Base-by-base conservation (phyloP, 2,329 filamentous ascomycete species). In the Harringtonia lauricola region DNA sequence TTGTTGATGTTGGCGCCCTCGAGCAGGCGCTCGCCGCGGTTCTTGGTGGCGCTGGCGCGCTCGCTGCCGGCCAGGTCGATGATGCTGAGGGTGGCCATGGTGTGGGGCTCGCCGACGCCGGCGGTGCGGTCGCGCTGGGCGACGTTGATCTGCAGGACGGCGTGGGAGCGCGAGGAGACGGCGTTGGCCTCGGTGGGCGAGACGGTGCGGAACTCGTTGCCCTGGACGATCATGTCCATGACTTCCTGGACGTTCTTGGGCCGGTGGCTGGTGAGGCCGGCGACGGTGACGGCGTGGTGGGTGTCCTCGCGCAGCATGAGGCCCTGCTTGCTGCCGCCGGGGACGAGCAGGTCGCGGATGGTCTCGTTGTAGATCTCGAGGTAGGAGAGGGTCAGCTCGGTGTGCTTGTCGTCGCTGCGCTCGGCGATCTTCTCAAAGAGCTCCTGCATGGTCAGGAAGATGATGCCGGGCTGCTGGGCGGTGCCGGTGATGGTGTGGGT, bases 1-100 rank as follows among this genome's bases (percentile, higher is more conserved):
- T 96, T 95, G 76, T 98, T 98, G 76, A 98, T 98, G 64, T 98
- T 98, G 55, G 92, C 92, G 50, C 92, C 92, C 63, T 98, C 92
- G 14, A 89, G 72, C 31, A 98, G 68, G 31, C 92, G 76, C 59
- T 95, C 90, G 44, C 92, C 92, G 43, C 92, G 74, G 62, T 98
- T 98, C 67, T 95, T 95, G 18, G 92, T 98, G 21, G 89, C 92
- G 45, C 89, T 95, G 2, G 92, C 92, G 54, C 92, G 80, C 64
- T 98, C 92, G 52, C 89, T 96, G 41, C 92, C 92, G 5, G 92
- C 92, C 54, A 98, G 68, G 67, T 98, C 92, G 60, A 98, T 98
- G 56, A 98, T 96, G 59, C 90, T 96, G 36, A 98, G 74, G 0
- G 92, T 98, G 1, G 92, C 92, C 86, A 96, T 95, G 2, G 92